These are phyloP conservation scores for Cercophora newfieldiana DNA, from an alignment of 495 filamentous ascomycete species.

Conservation along the genomic window DNA sequence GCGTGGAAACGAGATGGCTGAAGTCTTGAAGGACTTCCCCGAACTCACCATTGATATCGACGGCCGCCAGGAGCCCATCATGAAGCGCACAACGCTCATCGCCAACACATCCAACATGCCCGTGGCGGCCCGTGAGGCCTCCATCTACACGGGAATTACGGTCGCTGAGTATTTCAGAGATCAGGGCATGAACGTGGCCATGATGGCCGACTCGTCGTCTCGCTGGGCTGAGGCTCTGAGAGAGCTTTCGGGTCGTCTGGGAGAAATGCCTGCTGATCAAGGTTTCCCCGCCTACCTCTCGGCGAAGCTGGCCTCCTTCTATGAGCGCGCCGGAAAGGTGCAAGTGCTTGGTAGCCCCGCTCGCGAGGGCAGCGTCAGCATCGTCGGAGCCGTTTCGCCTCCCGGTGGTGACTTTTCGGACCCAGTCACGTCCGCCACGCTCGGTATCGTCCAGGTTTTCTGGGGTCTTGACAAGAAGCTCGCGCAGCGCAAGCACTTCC, in stretches of 20 bases:
- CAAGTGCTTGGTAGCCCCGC: constrained; percentile 83
- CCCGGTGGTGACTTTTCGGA: constrained; percentile 99
- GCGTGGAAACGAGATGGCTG: constrained; percentile 99
- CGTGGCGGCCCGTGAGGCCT: constrained; percentile 96
- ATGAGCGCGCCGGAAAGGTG: constrained; percentile 93
- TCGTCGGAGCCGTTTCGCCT: constrained; percentile 95
- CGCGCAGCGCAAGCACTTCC: constrained; percentile 98
- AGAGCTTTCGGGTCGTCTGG: constrained; percentile 97
- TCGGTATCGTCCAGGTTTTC: constrained; percentile 98
- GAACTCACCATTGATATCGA: constrained; percentile 89
- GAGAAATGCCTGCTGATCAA: constrained; percentile 99
- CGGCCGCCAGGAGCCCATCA: constrained; percentile 95
- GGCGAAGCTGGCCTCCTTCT: constrained; percentile 97
- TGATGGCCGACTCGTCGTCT: constrained; percentile 99
- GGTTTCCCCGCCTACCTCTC: constrained; percentile 98
- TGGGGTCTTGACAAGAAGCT: constrained; percentile 99
- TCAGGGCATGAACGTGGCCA: constrained; percentile 95
- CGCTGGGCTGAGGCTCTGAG: constrained; percentile 98
- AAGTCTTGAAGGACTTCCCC: constrained; percentile 99
- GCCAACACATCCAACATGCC: constrained; percentile 99
- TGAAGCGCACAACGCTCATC: constrained; percentile 98
- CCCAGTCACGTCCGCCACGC: constrained; percentile 90
- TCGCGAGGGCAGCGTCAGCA: constrained; percentile 88
- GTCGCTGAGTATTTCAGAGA: constrained; percentile 98
- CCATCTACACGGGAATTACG: constrained; percentile 98